Percentiles rank a stretch among this genome's conserved stretches.
Conservation (phyloP, 495 filamentous ascomycete species). For the Penicillium cinerascens region DNA sequence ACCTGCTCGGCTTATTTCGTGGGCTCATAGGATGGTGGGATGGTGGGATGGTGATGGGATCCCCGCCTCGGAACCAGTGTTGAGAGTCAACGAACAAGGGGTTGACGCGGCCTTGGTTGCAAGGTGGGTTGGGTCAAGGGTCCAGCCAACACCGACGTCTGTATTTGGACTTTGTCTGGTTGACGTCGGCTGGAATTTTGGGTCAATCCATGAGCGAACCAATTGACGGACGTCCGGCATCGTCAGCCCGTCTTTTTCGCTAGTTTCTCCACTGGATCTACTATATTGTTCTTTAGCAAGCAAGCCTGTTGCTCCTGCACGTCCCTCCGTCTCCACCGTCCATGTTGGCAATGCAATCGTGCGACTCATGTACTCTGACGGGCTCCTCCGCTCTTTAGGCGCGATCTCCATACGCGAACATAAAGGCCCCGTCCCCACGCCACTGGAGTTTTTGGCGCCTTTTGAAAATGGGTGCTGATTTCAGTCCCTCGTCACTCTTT, state of each 20-base stretch:
- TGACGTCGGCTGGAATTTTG: neutral
- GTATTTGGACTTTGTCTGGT: no score
- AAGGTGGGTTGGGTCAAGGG: no score
- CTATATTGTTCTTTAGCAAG: neutral
- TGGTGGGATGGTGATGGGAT: neutral
- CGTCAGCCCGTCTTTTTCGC: neutral
- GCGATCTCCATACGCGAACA: constrained; percentile 1
- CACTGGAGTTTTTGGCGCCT: neutral
- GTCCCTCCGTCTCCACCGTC: constrained; percentile 4
- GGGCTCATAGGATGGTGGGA: no score
- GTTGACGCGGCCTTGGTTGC: neutral
- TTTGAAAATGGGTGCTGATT: constrained; percentile 6
- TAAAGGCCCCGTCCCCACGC: constrained; percentile 2
- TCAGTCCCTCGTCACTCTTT: constrained; percentile 13
- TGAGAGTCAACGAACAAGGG: neutral
- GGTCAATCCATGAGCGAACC: neutral
- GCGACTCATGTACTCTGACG: neutral
- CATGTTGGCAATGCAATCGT: constrained; percentile 8
- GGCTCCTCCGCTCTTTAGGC: constrained; percentile 7
- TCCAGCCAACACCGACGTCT: no score
- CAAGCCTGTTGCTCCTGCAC: constrained; percentile 10
- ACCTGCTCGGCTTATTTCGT: no score
- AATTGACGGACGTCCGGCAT: constrained; percentile 2
- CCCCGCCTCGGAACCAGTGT: neutral
- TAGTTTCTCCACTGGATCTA: constrained; percentile 14